These are phyloP conservation scores for Wickerhamiella siamensis DNA, from an alignment of 805 yeast genomes.

Conservation along the genomic window DNA sequence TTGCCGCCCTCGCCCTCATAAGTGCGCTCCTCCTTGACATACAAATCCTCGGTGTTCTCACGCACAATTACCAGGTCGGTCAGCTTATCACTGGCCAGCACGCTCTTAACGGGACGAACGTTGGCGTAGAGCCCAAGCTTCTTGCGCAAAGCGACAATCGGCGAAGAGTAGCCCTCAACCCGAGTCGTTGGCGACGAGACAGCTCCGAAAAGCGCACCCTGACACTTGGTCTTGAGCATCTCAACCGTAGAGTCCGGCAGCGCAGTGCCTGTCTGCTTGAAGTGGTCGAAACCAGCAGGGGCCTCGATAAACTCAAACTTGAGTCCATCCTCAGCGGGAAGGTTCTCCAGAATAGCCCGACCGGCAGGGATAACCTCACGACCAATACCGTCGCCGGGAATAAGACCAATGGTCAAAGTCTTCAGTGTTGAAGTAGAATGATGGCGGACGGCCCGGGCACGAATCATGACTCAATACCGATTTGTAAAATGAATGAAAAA, in stretches of 20 bases:
- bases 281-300: constrained; percentile 88
- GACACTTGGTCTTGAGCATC: constrained; percentile 63
- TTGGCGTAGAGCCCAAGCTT: constrained; percentile 89
- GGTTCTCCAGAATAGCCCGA: constrained; percentile 64
- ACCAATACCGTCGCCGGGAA: constrained; percentile 98
- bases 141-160: constrained; percentile 97
- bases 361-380: constrained; percentile 98
- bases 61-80: constrained; percentile 97
- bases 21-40: constrained; percentile 81
- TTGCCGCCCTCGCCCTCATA: constrained; percentile 64
- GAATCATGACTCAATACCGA: background rate
- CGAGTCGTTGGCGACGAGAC: constrained; percentile 86
- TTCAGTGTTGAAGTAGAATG: constrained; percentile 1
- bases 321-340: constrained; percentile 52
- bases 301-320: constrained; percentile 75
- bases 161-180: constrained; percentile 94
- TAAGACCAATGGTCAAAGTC: constrained; percentile 38
- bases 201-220: constrained; percentile 96
- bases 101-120: constrained; percentile 94
- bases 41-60: constrained; percentile 96
- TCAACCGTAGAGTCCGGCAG: constrained; percentile 86
- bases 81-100: constrained; percentile 69
- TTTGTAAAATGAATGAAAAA: no score
- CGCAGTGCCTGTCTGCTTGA: constrained; percentile 90
- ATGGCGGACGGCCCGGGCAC: background rate